Base-by-base conservation (phyloP, 2,329 filamentous ascomycete species). In the Teratosphaeria viscida region DNA sequence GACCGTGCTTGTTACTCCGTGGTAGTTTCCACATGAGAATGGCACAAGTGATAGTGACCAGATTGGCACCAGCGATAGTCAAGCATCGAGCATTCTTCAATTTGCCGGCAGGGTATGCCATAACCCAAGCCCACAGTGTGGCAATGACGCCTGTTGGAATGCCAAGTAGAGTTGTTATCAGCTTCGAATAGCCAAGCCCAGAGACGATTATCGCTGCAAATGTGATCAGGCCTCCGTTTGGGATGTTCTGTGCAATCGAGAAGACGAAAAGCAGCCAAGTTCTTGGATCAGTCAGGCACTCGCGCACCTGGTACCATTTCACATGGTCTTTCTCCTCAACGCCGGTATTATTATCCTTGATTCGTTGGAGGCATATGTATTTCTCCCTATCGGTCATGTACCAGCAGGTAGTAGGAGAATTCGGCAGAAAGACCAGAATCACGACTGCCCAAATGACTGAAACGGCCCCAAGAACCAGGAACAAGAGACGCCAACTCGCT, bases 251-350 rank as follows among this genome's bases (percentile, higher is more conserved):
- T 7, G 60, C 60, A 23, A 65, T 37, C 23, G 56, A 56, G 54
- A 63, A 64, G 19, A 64, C n/a, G 23, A 59, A 54, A 27, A 64
- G 57, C 14, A 62, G 32, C 80, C 81, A 86, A 0, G 82, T 83
- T 68, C 86, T 85, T n/a, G 76, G 65, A 61, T 86, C 84, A 0
- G 77, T 62, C 12, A 80, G 68, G 0, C 82, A 75, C 65, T 87
- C 85, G 55, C 74, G 71, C 2, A 84, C 76, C 61, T 81, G 78
- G 3, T 76, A 71, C 78, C 78, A 79, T 63, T 80, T 79, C 19
- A 61, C 59, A 34, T 62, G 53, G 32, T 62, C 57, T n/a, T 47
- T 47, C n/a, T 47, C 43, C 19, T 47, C 43, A 8, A 47, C 43
- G 11, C 43, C 43, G 19, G 43, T 47, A n/a, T 47, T 47, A n/a